These are phyloP conservation scores for Populus ilicifolia DNA, from an alignment of 345 rosid genomes.

Conservation along the genomic window DNA sequence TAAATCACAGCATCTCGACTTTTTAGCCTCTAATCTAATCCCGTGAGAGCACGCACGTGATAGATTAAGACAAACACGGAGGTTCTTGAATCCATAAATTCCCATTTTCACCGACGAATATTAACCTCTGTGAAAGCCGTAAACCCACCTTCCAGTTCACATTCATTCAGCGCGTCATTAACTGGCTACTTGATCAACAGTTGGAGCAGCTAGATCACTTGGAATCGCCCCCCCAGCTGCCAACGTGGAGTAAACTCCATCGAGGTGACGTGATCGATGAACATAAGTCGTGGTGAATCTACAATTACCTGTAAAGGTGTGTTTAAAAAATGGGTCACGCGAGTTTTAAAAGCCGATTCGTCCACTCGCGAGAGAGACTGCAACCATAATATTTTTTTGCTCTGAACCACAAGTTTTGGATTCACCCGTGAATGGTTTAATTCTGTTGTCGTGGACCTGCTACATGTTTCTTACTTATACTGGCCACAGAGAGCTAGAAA, in stretches of 20 bases:
- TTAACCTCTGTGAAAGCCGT: neutral
- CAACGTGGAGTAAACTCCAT: too few relatives aligned
- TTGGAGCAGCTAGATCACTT: neutral
- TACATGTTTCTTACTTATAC: conserved; percentile 15
- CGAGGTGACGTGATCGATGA: too few relatives aligned
- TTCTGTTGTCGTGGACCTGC: conserved; percentile 35
- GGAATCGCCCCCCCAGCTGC: neutral
- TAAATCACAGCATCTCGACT: neutral
- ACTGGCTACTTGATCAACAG: neutral
- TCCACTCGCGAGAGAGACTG: neutral
- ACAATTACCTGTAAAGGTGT: neutral
- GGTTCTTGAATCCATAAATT: conserved; percentile 6
- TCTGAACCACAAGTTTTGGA: conserved; percentile 5
- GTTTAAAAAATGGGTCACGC: neutral
- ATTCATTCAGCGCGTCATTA: neutral
- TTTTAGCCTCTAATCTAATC: conserved; percentile 6
- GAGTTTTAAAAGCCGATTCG: neutral
- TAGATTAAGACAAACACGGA: conserved; percentile 20
- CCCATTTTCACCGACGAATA: neutral
- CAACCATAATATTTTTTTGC: neutral
- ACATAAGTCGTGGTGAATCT: neutral
- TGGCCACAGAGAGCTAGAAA: conserved; percentile 59
- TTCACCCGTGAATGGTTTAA: conserved; percentile 48
- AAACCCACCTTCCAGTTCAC: neutral
- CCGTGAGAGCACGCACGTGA: conserved; percentile 47